These are phyloP conservation scores for Filobasidium floriforme DNA, from an alignment of 768 basidiomycete genomes.

Conservation along the genomic window DNA sequence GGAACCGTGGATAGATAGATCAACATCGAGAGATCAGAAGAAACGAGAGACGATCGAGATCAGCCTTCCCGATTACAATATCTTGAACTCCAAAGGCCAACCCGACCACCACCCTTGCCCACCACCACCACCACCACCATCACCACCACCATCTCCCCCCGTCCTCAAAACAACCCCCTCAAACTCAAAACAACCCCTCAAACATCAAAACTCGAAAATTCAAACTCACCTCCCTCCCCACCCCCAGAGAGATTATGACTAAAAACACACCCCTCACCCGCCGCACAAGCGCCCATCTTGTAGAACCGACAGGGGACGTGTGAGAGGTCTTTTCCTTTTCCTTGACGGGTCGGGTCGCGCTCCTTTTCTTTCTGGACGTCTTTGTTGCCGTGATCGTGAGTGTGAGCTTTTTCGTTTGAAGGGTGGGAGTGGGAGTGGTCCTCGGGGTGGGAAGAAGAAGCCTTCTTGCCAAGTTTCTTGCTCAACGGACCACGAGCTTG, in stretches of 20 bases:
- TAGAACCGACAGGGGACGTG: slow-evolving; percentile 98
- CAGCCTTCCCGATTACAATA: too few species aligned
- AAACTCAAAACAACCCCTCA: background rate
- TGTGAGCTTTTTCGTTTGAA: background rate
- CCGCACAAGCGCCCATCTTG: slow-evolving; percentile 83
- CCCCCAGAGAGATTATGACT: slow-evolving; percentile 60
- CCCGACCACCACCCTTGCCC: too few species aligned
- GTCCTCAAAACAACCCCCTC: background rate
- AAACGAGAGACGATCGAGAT: too few species aligned
- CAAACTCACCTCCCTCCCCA: slow-evolving; percentile 60
- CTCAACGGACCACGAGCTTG: too few species aligned
- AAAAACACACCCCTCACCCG: slow-evolving; percentile 91
- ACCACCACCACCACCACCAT: too few species aligned
- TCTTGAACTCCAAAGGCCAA: too few species aligned
- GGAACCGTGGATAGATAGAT: too few species aligned
- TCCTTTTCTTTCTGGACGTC: too few species aligned
- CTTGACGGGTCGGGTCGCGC: slow-evolving; percentile 15
- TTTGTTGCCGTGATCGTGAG: background rate
- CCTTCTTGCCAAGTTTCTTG: too few species aligned
- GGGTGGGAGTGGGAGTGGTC: background rate
- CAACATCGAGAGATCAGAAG: too few species aligned
- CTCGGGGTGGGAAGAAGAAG: too few species aligned
- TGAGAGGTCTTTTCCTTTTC: slow-evolving; percentile 50
- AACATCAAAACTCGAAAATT: background rate
- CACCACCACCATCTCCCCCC: too few species aligned